Conservation (phyloP, 2,329 filamentous ascomycete genomes). For the Ceratocystis cubensis region DNA sequence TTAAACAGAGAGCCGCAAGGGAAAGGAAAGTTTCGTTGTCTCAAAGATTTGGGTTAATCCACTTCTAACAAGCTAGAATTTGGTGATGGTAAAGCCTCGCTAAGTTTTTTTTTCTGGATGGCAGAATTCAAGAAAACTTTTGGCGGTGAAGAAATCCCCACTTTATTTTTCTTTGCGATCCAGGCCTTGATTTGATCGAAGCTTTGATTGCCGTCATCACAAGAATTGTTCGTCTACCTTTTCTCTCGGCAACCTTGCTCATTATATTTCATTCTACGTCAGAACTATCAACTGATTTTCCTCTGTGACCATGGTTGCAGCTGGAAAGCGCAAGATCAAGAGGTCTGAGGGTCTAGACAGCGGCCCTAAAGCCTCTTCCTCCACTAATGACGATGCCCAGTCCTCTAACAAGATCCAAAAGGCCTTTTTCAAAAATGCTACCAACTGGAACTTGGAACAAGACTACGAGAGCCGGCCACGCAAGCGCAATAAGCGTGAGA, state of each 20-base stretch:
- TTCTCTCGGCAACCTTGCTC: not conserved
- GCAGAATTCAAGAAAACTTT: conserved; percentile 26
- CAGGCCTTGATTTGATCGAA: not conserved
- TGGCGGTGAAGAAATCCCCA: conserved; percentile 24
- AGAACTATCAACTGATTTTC: not conserved
- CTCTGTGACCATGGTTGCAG: conserved; percentile 12
- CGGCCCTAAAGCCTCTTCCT: not conserved
- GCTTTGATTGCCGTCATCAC: not conserved
- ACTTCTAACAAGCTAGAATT: conserved; percentile 14
- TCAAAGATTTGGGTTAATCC: conserved; percentile 11
- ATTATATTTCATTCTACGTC: not conserved
- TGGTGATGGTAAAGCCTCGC: conserved; percentile 8
- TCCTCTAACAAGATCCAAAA: conserved; percentile 38
- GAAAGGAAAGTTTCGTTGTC: not conserved
- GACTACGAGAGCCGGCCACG: conserved; percentile 73
- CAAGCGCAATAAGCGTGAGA: conserved; percentile 61
- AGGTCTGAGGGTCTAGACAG: conserved; percentile 9
- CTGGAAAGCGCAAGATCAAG: conserved; percentile 18
- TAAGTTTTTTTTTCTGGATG: conserved; percentile 20
- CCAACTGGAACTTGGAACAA: conserved; percentile 83
- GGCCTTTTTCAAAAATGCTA: conserved; percentile 59
- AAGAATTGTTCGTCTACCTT: not conserved
- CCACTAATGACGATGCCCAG: not conserved
- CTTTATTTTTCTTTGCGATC: conserved; percentile 20
- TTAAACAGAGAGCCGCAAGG: not conserved